Evolutionary conservation across 2,329 filamentous ascomycete genomes (phyloP).

Genomic region (Neonectria sp.): DNA sequence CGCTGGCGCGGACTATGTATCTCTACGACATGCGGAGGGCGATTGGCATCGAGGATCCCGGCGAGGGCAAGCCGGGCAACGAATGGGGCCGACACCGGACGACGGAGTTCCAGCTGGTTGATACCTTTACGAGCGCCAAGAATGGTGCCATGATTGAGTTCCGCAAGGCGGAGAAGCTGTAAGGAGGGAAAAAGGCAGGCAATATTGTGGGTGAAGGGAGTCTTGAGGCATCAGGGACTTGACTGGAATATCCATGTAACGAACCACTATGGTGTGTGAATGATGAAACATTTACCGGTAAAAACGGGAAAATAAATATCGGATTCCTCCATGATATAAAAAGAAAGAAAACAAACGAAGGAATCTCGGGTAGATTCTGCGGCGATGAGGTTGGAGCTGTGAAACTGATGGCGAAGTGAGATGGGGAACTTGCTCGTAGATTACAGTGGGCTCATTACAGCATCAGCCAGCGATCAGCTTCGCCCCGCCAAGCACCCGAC

Average conservation of each 20-base stretch:
- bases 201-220: not conserved
- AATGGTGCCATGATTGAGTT: conserved; percentile 80
- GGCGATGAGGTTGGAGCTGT: not conserved
- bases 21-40: conserved; percentile 72
- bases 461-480: not conserved
- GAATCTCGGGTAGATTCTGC: not conserved
- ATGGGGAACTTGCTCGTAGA: not conserved
- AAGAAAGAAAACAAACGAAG: not conserved
- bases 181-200: not conserved
- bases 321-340: not conserved
- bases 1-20: conserved; percentile 73
- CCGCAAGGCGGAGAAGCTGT: conserved; percentile 47
- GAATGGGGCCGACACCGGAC: conserved; percentile 70
- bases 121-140: conserved; percentile 82
- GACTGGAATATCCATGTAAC: not conserved
- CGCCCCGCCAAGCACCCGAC: not conserved
- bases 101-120: conserved; percentile 78
- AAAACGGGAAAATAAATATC: not conserved
- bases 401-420: not conserved
- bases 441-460: not conserved
- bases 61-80: conserved; percentile 64
- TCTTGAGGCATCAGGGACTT: not conserved
- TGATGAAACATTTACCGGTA: not conserved
- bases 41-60: conserved; percentile 64
- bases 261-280: not conserved